phyloP scores from a whole-genome alignment of 2,329 filamentous ascomycete species.

The Hypoxylon sp. region DNA sequence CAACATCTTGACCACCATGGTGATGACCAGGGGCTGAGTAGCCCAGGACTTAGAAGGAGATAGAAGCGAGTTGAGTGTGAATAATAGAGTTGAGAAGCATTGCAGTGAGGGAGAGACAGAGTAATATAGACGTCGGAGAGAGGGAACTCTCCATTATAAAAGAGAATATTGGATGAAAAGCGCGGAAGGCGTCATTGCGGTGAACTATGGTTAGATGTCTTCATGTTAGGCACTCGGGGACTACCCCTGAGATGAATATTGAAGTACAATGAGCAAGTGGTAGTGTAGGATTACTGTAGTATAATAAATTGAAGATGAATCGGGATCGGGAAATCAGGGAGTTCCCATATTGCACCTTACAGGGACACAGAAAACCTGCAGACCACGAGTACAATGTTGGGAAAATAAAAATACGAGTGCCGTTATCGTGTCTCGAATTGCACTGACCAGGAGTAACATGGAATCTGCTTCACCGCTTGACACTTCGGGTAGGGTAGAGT shows the following conservation, averaged over 20 bases:
- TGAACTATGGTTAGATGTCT: constrained; percentile 19
- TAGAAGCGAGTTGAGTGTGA: constrained; percentile 10
- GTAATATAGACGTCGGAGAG: constrained; percentile 1
- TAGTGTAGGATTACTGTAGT: constrained; percentile 17
- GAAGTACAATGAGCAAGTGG: constrained; percentile 16
- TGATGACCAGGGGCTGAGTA: constrained; percentile 17
- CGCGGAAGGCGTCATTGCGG: constrained; percentile 33
- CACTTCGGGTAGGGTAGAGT: constrained; percentile 35
- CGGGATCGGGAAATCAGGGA: constrained; percentile 23
- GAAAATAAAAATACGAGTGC: constrained; percentile 38
- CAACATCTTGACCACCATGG: constrained; percentile 56
- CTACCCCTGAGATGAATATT: constrained; percentile 28
- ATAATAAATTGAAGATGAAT: constrained; percentile 18
- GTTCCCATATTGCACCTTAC: constrained; percentile 29
- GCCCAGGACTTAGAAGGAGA: constrained; percentile 7
- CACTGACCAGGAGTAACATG: constrained; percentile 36
- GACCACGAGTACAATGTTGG: constrained; percentile 26
- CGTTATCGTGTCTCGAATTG: constrained; percentile 38
- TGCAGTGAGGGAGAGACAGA: constrained; percentile 1
- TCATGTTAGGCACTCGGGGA: constrained; percentile 15
- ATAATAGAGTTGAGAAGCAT: constrained; percentile 8
- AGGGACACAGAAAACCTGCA: constrained; percentile 29
- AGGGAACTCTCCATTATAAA: constrained; percentile 23
- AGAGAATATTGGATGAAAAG: constrained; percentile 10
- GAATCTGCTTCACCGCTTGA: constrained; percentile 41